phyloP scores from a whole-genome alignment of 2,329 filamentous ascomycete genomes.

The Lecanicillium sp. region DNA sequence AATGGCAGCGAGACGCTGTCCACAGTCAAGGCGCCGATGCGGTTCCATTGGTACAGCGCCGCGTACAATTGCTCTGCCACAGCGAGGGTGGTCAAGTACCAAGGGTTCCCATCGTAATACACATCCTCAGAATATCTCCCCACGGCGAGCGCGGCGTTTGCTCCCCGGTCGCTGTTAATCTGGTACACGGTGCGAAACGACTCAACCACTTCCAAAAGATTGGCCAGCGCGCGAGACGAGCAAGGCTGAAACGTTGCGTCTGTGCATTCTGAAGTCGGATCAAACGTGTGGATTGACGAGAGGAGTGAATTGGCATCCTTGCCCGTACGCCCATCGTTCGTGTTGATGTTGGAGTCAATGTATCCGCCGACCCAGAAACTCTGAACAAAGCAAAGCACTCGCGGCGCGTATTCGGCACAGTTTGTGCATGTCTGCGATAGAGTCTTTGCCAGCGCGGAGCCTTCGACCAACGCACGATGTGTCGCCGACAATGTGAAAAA shows the following conservation, averaged over 20 bases:
- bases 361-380: constrained; percentile 62
- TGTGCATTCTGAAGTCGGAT: constrained; percentile 57
- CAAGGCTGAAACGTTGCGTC: constrained; percentile 70
- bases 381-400: constrained; percentile 66
- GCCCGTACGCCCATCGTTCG: constrained; percentile 52
- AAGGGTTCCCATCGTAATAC: constrained; percentile 73
- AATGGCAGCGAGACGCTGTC: constrained; percentile 59
- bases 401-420: constrained; percentile 57
- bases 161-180: constrained; percentile 57
- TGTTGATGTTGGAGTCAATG: constrained; percentile 60
- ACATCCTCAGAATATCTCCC: constrained; percentile 64
- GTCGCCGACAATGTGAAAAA: constrained; percentile 70
- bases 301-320: constrained; percentile 67
- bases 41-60: constrained; percentile 63
- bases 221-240: constrained; percentile 58
- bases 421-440: constrained; percentile 52
- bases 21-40: constrained; percentile 53
- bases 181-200: constrained; percentile 62
- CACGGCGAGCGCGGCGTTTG: constrained; percentile 50
- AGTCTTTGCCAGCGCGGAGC: constrained; percentile 53
- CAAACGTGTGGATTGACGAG: constrained; percentile 59
- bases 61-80: constrained; percentile 76
- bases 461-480: constrained; percentile 61
- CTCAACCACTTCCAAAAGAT: constrained; percentile 67
- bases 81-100: constrained; percentile 69